phyloP scores from a whole-genome alignment of 2,329 filamentous ascomycete genomes.

The Arachnomyces sp. region DNA sequence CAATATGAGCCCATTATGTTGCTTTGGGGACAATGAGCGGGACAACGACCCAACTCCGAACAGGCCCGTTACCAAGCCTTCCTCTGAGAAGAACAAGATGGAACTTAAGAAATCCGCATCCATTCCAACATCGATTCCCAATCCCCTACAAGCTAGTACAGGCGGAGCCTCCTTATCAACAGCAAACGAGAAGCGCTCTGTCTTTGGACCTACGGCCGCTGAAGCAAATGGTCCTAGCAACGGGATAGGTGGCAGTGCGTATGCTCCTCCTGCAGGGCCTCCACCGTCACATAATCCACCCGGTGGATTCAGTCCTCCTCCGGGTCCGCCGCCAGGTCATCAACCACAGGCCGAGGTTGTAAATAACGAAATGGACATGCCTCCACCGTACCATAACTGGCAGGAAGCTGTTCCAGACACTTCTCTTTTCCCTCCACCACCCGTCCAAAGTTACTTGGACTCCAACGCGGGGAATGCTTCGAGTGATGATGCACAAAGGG shows the following conservation, averaged over 20 bases:
- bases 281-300: conserved; percentile 13
- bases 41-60: conserved; percentile 7
- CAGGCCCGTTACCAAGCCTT: background rate
- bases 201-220: conserved; percentile 5
- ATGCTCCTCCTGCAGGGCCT: conserved; percentile 14
- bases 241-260: conserved; percentile 3
- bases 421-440: conserved; percentile 53
- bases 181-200: conserved; percentile 8
- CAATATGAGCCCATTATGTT: no score
- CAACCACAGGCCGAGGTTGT: conserved; percentile 8
- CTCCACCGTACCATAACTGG: conserved; percentile 58
- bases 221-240: background rate
- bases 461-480: conserved; percentile 53
- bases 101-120: no score
- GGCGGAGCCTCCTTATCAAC: conserved; percentile 6
- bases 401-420: conserved; percentile 51
- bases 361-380: conserved; percentile 19
- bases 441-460: conserved; percentile 44
- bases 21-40: background rate
- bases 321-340: conserved; percentile 22
- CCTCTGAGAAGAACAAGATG: no score
- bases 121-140: no score
- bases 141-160: background rate
- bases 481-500: conserved; percentile 46
- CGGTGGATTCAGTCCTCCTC: conserved; percentile 9